Base-by-base conservation (phyloP, 2,329 filamentous ascomycete genomes). In the Aspergillus sp. region DNA sequence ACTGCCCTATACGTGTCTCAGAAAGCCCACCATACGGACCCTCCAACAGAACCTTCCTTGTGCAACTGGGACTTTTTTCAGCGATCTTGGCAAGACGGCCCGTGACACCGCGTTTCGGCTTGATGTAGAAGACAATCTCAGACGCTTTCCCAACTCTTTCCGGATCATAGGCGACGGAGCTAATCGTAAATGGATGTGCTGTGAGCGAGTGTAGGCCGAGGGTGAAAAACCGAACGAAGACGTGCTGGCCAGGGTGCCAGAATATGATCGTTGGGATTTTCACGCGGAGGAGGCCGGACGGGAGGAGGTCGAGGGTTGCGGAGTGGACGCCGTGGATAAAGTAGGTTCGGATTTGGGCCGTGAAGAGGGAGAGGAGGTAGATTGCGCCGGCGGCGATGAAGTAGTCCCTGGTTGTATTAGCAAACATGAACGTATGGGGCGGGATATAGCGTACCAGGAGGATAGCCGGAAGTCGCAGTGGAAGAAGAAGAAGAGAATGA, bases 401-500 rank as follows among this genome's bases (percentile, higher is more conserved):
- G 58, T 83, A 83, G 63, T 83, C 75, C 77, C 76, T 75, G 10
- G 45, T 2, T 10, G 17, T n/a, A 12, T 44, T 33, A 44, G 42
- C 23, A 15, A 9, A 15, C 7, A 22, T 41, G 19, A 7, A 7
- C 10, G 19, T 41, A 30, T 23, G 5, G 7, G 2, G 12, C 13
- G 25, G 12, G 25, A 27, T n/a, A 22, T 9, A 17, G 50, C 57
- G 33, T 57, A 75, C 75, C 76, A 81, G 2, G 78, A 80, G 1
- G 75, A 72, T 10, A 83, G 66, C 0, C 66, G 71, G 60, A 74
- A 76, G 58, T 78, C 74, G 58, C 80, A 82, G 62, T 83, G 80
- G 45, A 81, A 69, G 63, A 83, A 83, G 61, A 83, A 77, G 57
- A 81, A 79, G 7, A 82, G 44, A 15, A 82, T 64, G 54, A 83